Evolutionary conservation across 768 basidiomycete species (phyloP), one percentile per base, ranked within the genome.

Genomic region (Mycena vulgaris): DNA sequence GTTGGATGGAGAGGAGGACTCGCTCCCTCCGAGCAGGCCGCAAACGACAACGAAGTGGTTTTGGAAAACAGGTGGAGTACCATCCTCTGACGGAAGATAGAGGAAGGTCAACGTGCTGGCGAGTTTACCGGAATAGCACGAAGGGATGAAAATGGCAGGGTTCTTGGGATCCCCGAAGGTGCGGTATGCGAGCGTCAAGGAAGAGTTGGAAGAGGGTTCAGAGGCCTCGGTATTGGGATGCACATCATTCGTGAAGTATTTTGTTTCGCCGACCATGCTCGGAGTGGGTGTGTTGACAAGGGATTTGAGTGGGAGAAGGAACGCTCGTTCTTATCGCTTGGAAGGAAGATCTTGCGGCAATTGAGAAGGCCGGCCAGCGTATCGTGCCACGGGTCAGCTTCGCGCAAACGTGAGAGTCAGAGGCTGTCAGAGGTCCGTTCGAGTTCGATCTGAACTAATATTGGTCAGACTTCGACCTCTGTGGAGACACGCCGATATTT

Each of bases 1-100:
- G 35, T 65, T 72, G 28, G 71, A 72, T 5, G 71, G 71, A 7
- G 71, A 72, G 10, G 71, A 72, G 23, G 71, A 72, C 51, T 68
- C 67, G 21, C 71, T 47, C 16, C 37, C 71, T 16, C 71, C 66
- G 17, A 72, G 71, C 33, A 72, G 35, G 21, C 67, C 67, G 25
- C 63, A 68, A 19, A 72, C 51, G 25, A 72, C 42, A 3, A 72
- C 67, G 30, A 65, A 72, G 48, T 68, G 47, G 37, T 65, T 47
- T 16, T 31, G 33, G 16, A 72, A 63, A 33, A 72, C 59, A 30
- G 70, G 56, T 3, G 57, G 57, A 10, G 58, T n/a, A 19, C 37
- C 66, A 11, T 68, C 63, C 23, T 64, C 19, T 8, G 63, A 42
- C 3, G 63, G 47, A 13, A 35, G 17, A 33, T 72, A 72, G 19